Evolutionary conservation across 2,329 filamentous ascomycete genomes (phyloP).

Genomic region (Aspergillus ochraceus): DNA sequence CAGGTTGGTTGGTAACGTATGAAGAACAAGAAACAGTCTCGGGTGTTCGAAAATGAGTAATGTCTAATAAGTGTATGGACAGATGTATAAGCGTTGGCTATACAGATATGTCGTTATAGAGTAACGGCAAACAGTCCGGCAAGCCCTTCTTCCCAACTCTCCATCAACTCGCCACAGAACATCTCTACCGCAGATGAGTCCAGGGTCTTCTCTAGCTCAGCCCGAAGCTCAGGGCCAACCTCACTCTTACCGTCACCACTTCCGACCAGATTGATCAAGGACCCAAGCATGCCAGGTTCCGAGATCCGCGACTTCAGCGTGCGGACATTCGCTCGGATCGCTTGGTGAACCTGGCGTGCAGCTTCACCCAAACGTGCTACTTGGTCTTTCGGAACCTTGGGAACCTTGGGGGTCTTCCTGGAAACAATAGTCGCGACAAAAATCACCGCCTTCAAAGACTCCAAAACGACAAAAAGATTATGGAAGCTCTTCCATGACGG

Average conservation of each 20-base stretch:
- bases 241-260: slow-evolving; percentile 23
- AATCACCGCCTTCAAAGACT: slow-evolving; percentile 42
- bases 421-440: slow-evolving; percentile 32
- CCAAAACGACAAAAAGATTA: slow-evolving; percentile 37
- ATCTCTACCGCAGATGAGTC: slow-evolving; percentile 42
- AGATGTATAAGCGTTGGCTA: background rate
- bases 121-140: slow-evolving; percentile 38
- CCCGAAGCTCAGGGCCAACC: slow-evolving; percentile 27
- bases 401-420: slow-evolving; percentile 33
- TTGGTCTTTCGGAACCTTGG: slow-evolving; percentile 34
- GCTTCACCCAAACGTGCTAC: slow-evolving; percentile 30
- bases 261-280: slow-evolving; percentile 41
- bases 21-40: background rate
- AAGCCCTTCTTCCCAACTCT: slow-evolving; percentile 50
- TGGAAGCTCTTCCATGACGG: slow-evolving; percentile 47
- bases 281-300: slow-evolving; percentile 43
- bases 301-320: slow-evolving; percentile 39
- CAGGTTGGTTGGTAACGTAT: background rate
- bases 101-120: slow-evolving; percentile 21
- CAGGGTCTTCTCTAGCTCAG: slow-evolving; percentile 35
- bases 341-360: slow-evolving; percentile 31
- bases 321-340: slow-evolving; percentile 36
- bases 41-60: background rate
- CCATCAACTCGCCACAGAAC: slow-evolving; percentile 46
- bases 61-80: background rate